These are phyloP conservation scores for Suhomyces sp. DNA, from an alignment of 805 yeast species.

Conservation along the genomic window DNA sequence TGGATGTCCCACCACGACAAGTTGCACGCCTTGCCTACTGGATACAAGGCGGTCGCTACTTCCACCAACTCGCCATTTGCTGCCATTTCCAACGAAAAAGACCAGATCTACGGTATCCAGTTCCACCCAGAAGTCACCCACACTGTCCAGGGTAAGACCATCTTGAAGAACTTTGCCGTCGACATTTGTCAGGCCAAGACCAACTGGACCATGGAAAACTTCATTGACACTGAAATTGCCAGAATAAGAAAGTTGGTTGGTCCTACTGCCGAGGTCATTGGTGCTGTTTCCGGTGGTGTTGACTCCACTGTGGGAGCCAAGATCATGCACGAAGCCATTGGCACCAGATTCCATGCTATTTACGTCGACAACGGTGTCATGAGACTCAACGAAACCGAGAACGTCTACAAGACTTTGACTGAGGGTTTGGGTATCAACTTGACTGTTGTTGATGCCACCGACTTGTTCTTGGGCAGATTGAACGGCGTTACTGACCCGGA, in stretches of 20 bases:
- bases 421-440: conserved; percentile 93
- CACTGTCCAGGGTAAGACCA: conserved; percentile 82
- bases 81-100: conserved; percentile 75
- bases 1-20: conserved; percentile 99
- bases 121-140: conserved; percentile 99
- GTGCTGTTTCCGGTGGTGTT: conserved; percentile 99
- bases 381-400: conserved; percentile 89
- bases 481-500: conserved; percentile 97
- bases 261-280: conserved; percentile 97
- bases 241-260: conserved; percentile 91
- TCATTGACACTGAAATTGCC: conserved; percentile 92
- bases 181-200: conserved; percentile 80
- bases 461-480: conserved; percentile 79
- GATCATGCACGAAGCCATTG: conserved; percentile 96
- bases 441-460: conserved; percentile 91
- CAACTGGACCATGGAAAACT: conserved; percentile 98
- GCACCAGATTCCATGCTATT: conserved; percentile 97
- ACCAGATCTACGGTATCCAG: conserved; percentile 88
- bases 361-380: conserved; percentile 97
- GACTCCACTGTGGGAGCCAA: conserved; percentile 99
- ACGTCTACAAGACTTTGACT: conserved; percentile 83
- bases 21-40: conserved; percentile 83
- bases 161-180: conserved; percentile 90
- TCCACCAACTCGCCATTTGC: conserved; percentile 95
- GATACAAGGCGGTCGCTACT: conserved; percentile 84